Evolutionary conservation across 139 green algal species (phyloP), one percentile per base, ranked within the genome.

Genomic region (Coelastrella sp.): DNA sequence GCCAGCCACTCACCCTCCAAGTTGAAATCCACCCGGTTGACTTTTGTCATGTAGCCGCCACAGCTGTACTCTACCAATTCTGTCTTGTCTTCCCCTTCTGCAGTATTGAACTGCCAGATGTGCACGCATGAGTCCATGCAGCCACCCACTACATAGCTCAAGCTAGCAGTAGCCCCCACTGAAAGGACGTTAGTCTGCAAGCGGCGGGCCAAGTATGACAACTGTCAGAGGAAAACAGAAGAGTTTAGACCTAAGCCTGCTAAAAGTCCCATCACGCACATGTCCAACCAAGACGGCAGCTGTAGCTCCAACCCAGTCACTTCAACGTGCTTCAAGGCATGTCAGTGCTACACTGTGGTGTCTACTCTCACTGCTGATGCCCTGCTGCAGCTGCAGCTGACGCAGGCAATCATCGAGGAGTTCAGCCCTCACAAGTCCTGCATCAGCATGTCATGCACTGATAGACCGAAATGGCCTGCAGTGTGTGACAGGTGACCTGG

Each of bases 41-140:
- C 84, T 59, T 86, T 86, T 5, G 80, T 74, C 59, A 58, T 74
- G 80, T 86, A 86, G 10, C 80, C 80, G 2, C 80, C 80, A 86
- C 80, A 86, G 10, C 57, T 74, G 23, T 86, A 86, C 80, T 86
- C 80, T 10, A 75, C 66, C 59, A 86, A 59, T n/a, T 56, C 80
- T 75, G 22, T 56, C 19, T 19, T 73, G 20, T 64, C n/a, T 19
- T 5, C 20, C 58, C 64, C 80, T 20, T 66, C 80, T 4, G 7
- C 59, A n/a, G 1, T 58, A 20, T 22, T 80, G 61, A 86, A 86
- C 20, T 86, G 22, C 80, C 80, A 86, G n/a, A 86, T 86, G 80
- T 86, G 84, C 56, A 89, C 84, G 19, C 68, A 82, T 11, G 71
- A 56, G 84, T 89, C 84, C 84, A 89, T 89, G 71, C 84, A 89